Percentiles rank a stretch among this genome's conserved stretches.
phyloP scores from a whole-genome alignment of 2,329 filamentous ascomycete genomes.

The Alternaria brassicae region DNA sequence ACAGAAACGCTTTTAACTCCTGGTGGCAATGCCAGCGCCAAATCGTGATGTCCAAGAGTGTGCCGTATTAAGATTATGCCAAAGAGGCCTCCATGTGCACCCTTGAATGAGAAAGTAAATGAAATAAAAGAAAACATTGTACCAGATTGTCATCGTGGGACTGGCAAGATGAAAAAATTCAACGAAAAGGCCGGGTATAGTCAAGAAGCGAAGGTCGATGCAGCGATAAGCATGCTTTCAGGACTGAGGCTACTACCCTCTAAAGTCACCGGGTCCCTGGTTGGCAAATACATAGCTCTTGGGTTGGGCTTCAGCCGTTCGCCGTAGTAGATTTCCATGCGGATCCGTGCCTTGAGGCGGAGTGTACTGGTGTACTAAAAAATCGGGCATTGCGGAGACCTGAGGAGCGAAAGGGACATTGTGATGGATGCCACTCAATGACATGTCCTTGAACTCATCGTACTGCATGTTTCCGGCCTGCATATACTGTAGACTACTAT shows the following conservation, averaged over 20 bases:
- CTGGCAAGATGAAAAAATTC: conserved; percentile 2
- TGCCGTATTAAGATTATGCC: conserved; percentile 15
- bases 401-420: conserved; percentile 46
- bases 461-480: conserved; percentile 36
- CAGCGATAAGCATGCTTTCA: background rate
- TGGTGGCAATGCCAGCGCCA: conserved; percentile 7
- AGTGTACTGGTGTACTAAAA: conserved; percentile 58
- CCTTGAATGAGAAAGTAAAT: background rate
- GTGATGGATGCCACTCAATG: conserved; percentile 39
- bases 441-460: conserved; percentile 40
- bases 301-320: conserved; percentile 41
- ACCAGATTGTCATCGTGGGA: background rate
- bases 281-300: conserved; percentile 60
- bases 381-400: conserved; percentile 43
- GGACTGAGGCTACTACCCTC: conserved; percentile 10
- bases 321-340: conserved; percentile 36
- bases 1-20: conserved; percentile 15
- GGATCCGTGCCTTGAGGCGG: conserved; percentile 53
- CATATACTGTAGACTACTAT: conserved; percentile 34
- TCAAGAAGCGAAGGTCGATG: conserved; percentile 10
- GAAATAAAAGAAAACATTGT: background rate
- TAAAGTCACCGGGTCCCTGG: conserved; percentile 55
- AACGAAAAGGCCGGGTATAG: conserved; percentile 15
- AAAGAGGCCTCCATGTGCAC: conserved; percentile 2
- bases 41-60: conserved; percentile 7